These are phyloP conservation scores for Capsicum chinense DNA, from an alignment of 257 asterid genomes.

Conservation along the genomic window DNA sequence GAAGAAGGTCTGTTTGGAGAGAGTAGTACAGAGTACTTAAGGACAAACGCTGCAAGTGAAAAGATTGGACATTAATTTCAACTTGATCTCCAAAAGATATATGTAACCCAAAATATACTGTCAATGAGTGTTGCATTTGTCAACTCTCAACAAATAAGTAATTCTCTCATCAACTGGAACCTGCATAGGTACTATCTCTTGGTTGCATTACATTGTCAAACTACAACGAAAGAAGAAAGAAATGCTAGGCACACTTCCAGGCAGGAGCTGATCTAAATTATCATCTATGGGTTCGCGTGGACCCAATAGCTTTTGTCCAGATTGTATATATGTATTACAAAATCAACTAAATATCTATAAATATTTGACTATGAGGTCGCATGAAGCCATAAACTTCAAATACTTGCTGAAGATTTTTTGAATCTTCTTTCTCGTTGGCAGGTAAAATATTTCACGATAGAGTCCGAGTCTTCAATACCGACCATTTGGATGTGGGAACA, in stretches of 20 bases:
- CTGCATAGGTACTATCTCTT: neutral
- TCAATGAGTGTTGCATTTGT: neutral
- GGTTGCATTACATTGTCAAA: neutral
- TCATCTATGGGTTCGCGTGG: neutral
- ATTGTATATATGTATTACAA: neutral
- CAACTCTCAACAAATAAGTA: constrained; percentile 12
- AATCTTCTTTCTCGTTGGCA: neutral
- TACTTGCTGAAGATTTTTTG: neutral
- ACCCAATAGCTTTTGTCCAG: neutral
- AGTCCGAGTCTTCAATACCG: constrained; percentile 27
- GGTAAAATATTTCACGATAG: neutral
- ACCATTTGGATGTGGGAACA: constrained; percentile 23
- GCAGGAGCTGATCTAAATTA: neutral
- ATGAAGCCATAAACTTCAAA: neutral
- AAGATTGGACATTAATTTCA: neutral
- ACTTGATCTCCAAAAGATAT: neutral
- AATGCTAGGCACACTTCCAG: neutral
- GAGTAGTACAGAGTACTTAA: neutral
- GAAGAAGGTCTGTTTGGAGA: neutral
- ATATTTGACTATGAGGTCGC: neutral
- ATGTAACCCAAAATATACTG: neutral
- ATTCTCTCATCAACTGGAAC: neutral
- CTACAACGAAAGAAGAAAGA: neutral
- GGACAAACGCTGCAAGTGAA: neutral
- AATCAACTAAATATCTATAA: neutral